These are phyloP conservation scores for Sugiyamaella sp. DNA, from an alignment of 1,139 yeast genomes.

Conservation along the genomic window DNA sequence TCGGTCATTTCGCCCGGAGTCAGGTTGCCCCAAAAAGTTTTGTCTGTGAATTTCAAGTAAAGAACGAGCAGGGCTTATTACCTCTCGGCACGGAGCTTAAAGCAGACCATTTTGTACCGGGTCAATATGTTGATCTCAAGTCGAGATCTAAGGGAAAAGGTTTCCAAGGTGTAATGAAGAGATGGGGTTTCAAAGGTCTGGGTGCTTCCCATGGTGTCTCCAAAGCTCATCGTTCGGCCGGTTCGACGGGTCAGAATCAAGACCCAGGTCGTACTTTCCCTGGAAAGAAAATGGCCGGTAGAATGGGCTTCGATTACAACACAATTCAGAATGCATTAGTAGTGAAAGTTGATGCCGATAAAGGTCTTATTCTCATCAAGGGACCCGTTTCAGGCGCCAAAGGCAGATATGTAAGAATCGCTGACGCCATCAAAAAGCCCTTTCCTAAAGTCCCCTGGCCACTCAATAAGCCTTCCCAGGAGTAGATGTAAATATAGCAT, in stretches of 20 bases:
- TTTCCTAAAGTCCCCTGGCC: constrained; percentile 29
- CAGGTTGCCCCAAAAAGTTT: constrained; percentile 81
- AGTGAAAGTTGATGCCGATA: constrained; percentile 75
- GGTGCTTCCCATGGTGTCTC: constrained; percentile 97
- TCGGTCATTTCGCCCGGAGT: constrained; percentile 82
- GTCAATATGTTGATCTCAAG: constrained; percentile 81
- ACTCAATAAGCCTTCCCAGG: not conserved
- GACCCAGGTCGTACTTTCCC: constrained; percentile 96
- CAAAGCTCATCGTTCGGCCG: constrained; percentile 90
- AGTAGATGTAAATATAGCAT: not conserved
- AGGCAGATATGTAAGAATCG: constrained; percentile 70
- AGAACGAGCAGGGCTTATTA: constrained; percentile 63
- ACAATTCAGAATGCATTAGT: constrained; percentile 80
- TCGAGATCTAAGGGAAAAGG: constrained; percentile 93
- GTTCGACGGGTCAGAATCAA: constrained; percentile 95
- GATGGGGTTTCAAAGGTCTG: constrained; percentile 90
- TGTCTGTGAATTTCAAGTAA: constrained; percentile 77
- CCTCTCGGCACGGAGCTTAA: constrained; percentile 77
- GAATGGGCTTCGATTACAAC: constrained; percentile 78
- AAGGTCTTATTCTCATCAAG: constrained; percentile 79
- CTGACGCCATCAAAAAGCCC: constrained; percentile 66
- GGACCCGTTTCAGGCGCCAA: constrained; percentile 94
- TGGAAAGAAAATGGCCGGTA: constrained; percentile 98
- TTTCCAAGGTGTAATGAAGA: constrained; percentile 97
- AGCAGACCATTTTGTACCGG: constrained; percentile 83